Evolutionary conservation across 1,284 basidiomycete genomes (phyloP), one percentile per base, ranked within the genome.

Genomic region (Moesziomyces parantarcticus): DNA sequence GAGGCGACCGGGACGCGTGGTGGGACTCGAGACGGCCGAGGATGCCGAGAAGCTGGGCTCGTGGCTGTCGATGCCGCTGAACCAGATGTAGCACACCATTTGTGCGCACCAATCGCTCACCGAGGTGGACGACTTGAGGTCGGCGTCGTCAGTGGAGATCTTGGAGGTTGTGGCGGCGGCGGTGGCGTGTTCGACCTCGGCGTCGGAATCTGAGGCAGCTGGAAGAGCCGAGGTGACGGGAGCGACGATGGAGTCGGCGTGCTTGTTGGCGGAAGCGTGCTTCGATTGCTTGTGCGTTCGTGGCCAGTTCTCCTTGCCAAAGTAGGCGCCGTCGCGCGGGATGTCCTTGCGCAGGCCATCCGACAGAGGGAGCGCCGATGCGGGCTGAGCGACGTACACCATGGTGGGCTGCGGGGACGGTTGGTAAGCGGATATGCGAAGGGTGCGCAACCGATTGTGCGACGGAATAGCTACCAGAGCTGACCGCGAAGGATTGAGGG

Each of bases 31-130:
- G 41, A 53, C 29, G 36, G 58, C 34, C 4, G 63, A 59, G 3
- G 63, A 59, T 22, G 58, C 41, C 23, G 59, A 40, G 46, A 55
- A 47, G 45, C 29, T 58, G 14, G 61, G 56, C 41, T 70, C 58
- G 48, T 55, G 66, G 55, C 32, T 58, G 43, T 65, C 71, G 32
- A 70, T 51, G 25, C 75, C 66, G 23, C 76, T 74, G 54, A 79
- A 82, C 80, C 80, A 82, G 16, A 82, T 75, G 64, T 81, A 82
- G 71, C 77, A 81, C 14, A 79, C 75, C 68, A 82, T 71, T 41
- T 75, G 73, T 7, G 79, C 78, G 43, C 77, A 79, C 68, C 70
- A 79, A 21, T 80, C 73, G 42, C 76, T 65, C 20, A 77, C 60
- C 46, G 72, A 67, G n/a, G 68, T 57, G 44, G 65, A 62, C 8